phyloP scores from a whole-genome alignment of 257 asterid genomes.

The Pogostemon cablin region DNA sequence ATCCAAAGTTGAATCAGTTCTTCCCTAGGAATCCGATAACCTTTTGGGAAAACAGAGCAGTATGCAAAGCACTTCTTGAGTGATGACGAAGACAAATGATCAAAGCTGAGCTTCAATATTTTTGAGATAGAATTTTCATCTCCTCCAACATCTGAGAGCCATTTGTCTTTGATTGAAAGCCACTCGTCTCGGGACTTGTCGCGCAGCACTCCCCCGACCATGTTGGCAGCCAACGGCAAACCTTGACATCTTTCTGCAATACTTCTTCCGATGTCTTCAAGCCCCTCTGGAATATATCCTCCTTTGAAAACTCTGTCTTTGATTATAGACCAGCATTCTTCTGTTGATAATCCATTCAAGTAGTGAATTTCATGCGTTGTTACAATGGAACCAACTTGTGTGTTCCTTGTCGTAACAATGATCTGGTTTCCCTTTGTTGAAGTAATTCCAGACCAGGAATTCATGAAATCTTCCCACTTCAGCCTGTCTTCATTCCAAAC shows the following conservation, averaged over 20 bases:
- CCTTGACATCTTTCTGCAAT: conserved; percentile 40
- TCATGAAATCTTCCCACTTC: too few relatives aligned
- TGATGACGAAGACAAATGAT: too few relatives aligned
- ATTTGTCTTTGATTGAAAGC: not conserved
- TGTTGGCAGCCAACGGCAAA: conserved; percentile 41
- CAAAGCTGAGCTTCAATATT: too few relatives aligned
- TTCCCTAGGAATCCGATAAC: too few relatives aligned
- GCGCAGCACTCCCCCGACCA: conserved; percentile 36
- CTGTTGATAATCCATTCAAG: conserved; percentile 24
- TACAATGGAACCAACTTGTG: not conserved
- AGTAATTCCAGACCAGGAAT: not conserved
- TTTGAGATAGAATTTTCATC: not conserved
- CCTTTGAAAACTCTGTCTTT: conserved; percentile 7
- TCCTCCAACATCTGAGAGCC: conserved; percentile 4
- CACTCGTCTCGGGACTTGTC: conserved; percentile 27
- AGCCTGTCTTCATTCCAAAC: too few relatives aligned
- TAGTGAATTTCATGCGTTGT: not conserved
- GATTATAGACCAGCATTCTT: not conserved
- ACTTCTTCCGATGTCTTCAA: conserved; percentile 9
- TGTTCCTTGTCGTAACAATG: conserved; percentile 26
- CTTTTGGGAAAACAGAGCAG: too few relatives aligned
- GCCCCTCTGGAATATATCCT: too few relatives aligned
- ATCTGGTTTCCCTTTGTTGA: conserved; percentile 19
- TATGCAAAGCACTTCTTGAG: too few relatives aligned
- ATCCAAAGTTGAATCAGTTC: too few relatives aligned